phyloP scores from a whole-genome alignment of 208 protist genomes.

The Trypanosoma theileri region DNA sequence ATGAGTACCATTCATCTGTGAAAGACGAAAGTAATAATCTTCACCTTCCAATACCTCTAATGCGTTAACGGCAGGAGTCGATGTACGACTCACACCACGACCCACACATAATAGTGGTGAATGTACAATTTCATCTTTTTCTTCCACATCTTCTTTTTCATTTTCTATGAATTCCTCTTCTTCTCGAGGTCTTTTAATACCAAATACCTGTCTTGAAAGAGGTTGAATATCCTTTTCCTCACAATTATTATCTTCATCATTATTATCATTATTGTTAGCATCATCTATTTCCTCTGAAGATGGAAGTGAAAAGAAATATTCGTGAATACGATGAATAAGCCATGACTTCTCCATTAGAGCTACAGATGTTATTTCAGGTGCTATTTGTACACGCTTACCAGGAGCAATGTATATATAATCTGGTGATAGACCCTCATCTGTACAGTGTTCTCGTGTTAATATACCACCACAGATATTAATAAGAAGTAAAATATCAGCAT shows the following conservation, averaged over 20 bases:
- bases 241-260: background rate
- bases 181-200: conserved; percentile 7
- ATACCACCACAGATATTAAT: conserved; percentile 18
- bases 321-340: conserved; percentile 26
- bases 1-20: background rate
- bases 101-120: background rate
- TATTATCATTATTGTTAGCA: too few relatives aligned
- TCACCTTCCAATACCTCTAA: conserved; percentile 39
- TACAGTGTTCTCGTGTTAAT: background rate
- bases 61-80: background rate
- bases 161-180: background rate
- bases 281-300: background rate
- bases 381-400: conserved; percentile 20
- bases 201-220: background rate
- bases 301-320: conserved; percentile 18
- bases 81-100: background rate
- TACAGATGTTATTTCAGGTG: conserved; percentile 25
- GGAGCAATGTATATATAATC: conserved; percentile 43
- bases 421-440: background rate
- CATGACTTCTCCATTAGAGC: conserved; percentile 40
- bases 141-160: background rate
- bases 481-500: conserved; percentile 15
- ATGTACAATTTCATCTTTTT: background rate
- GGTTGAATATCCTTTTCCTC: background rate
- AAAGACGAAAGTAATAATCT: conserved; percentile 62